Base-by-base conservation (phyloP, 345 rosid species). In the Raphanus raphanistrum region DNA sequence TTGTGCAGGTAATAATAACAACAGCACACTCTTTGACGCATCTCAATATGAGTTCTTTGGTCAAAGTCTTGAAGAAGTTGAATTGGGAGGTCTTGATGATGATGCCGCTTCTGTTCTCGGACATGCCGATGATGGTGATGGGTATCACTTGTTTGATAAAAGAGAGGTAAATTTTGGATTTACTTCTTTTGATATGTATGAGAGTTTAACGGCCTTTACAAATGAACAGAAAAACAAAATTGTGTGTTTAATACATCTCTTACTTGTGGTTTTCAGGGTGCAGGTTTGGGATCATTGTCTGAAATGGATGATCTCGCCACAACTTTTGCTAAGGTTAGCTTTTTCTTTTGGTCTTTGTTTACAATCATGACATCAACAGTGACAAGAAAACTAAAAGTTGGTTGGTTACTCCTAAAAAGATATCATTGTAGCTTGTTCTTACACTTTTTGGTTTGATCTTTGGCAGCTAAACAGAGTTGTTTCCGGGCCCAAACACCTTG, bases 281-380 rank as follows among this genome's bases (percentile, higher is more conserved):
- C 80, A 71, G 82, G 86, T 71, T 76, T 89, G 78, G 96, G 91
- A 67, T 88, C 96, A 60, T 70, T 90, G 32, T 87, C 97, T n/a
- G 94, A 91, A n/a, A 74, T 92, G 81, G 98, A 95, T 83, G 99
- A 95, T 83, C 84, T 95, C 62, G 85, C 99, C 38, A 90, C 88
- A 70, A 92, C 99, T 61, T 92, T 92, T 82, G 91, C 97, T 32
- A 92, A 92, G 99, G 99, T 95, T 13, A 79, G 85, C 25, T 38
- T 82, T 17, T 17, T 63, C 1, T 45, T 41, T 0, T 29, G 17
- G 5, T 73, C 48, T 25, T 17, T 43, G n/a, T 4, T 12, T 12
- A 43, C 3, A 8, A 17, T 76, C 38, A 3, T 43, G 33, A 16
- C 13, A 12, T 3, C 10, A 25, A 21, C 2, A 9, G 12, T 57